Evolutionary conservation across 257 asterid species (phyloP), one percentile per base, ranked within the genome.

Genomic region (Datura wrightii): DNA sequence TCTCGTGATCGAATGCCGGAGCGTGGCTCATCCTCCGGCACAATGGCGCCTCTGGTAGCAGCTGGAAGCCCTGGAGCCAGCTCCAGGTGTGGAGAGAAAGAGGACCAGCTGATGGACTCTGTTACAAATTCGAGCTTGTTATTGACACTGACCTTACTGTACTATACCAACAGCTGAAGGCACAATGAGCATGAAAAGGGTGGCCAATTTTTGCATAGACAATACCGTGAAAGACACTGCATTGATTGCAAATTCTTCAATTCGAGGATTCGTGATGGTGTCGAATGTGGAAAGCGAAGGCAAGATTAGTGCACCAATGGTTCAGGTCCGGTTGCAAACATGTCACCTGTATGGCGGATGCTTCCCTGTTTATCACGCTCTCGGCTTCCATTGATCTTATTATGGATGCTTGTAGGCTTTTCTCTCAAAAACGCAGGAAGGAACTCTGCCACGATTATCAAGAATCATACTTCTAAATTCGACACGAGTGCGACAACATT

Each of bases 51-150:
- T 94, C 93, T 3, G 90, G 91, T 34, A 91, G 95, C 44, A 93
- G 96, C 85, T 94, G 99, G 99, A 95, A 95, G 90, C 97, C 98
- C 1, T 95, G 99, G 99, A 98, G 99, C 5, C 94, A 97, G 0
- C 95, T 95, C 5, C 97, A 93, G 91, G 99, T 98, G 0, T 95
- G 99, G 99, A 90, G 99, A 0, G 99, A 95, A 87, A 79, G 98
- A 50, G 98, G 97, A 0, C 87, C 91, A 0, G 89, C 83, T 2
- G 97, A 93, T 50, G 94, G 98, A 46, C 86, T 95, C 0, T 97
- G 98, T 31, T 93, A 93, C 87, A 94, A 91, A 48, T 95, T 95
- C 15, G 97, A 94, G 88, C 98, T 95, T 41, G 92, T 92, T 10
- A 90, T 91, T 1, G 92, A 92, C 2, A 86, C 89, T 3, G 95